Evolutionary conservation across 2,329 filamentous ascomycete species (phyloP), one percentile per base, ranked within the genome.

Genomic region (Claviceps paspali): DNA sequence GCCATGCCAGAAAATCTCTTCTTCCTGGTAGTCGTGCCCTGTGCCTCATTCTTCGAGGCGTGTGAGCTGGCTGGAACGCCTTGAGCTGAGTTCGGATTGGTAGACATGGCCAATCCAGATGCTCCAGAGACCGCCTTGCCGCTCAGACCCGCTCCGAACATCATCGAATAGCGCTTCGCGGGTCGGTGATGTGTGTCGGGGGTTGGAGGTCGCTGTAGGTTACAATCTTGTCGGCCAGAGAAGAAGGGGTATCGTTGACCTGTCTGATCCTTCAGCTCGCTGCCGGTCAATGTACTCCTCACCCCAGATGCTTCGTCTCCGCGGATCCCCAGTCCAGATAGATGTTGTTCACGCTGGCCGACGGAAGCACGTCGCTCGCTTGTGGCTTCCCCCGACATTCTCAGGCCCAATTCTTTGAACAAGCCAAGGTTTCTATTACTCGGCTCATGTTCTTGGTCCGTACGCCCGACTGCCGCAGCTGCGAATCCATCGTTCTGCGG

Each of bases 381-480:
- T 6, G 56, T 53, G 2, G 51, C 53, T 6, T 49, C 49, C 5
- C 56, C 53, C 12, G 52, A 49, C 30, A 69, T 54, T 38, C 61
- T 61, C 36, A 59, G 62, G 3, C 67, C 63, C 36, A 70, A 55
- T 12, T 68, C 66, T 43, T 68, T 71, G 43, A 74, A 65, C n/a
- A 73, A 51, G 15, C 54, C 62, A 9, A 60, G 65, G 39, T 57
- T 61, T 21, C 55, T 58, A 38, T 53, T 59, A 11, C 43, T 47
- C 7, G 54, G 54, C 12, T 52, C 55, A 15, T 57, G 56, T 2
- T 62, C 58, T 11, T 62, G 55, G 6, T 30, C 36, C 9, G 55
- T 53, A 11, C 58, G 56, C 5, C 51, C 59, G 14, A 57, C 54
- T 3, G 55, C 55, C 7, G 55, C 49, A 11, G 57, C 43, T 7